Conservation (phyloP, 768 basidiomycete species). For the Lactarius deliciosus region DNA sequence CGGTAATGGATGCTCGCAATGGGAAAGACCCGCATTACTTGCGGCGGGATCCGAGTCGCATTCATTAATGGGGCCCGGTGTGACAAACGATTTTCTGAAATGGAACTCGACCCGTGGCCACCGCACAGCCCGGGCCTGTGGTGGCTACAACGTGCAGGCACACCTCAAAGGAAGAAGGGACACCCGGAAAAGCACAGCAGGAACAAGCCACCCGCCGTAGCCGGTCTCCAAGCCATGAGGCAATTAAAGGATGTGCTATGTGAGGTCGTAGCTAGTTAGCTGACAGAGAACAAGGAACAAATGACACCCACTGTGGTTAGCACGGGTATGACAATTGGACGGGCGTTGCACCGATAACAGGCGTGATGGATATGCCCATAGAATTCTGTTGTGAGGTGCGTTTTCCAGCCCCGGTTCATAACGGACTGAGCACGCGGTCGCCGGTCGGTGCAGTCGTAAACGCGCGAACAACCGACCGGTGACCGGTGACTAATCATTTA, state of each 20-base stretch:
- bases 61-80: slow-evolving; percentile 5
- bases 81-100: slow-evolving; percentile 3
- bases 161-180: not conserved
- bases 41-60: slow-evolving; percentile 8
- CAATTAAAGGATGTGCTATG: not conserved
- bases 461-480: not conserved
- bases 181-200: not conserved
- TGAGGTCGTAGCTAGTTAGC: not conserved
- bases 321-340: not conserved
- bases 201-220: not conserved
- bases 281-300: not conserved
- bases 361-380: not conserved
- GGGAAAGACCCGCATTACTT: slow-evolving; percentile 2
- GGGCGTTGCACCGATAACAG: not conserved
- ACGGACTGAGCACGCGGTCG: not conserved
- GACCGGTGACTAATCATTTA: not conserved
- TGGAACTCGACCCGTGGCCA: slow-evolving; percentile 8
- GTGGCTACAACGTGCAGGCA: not conserved
- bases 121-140: slow-evolving; percentile 1
- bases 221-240: slow-evolving; percentile 3
- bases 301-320: not conserved
- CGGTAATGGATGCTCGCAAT: not conserved
- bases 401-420: not conserved
- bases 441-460: not conserved
- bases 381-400: slow-evolving; percentile 4